Evolutionary conservation across 2,329 filamentous ascomycete species (phyloP).

Genomic region (Setomelanomma holmii): DNA sequence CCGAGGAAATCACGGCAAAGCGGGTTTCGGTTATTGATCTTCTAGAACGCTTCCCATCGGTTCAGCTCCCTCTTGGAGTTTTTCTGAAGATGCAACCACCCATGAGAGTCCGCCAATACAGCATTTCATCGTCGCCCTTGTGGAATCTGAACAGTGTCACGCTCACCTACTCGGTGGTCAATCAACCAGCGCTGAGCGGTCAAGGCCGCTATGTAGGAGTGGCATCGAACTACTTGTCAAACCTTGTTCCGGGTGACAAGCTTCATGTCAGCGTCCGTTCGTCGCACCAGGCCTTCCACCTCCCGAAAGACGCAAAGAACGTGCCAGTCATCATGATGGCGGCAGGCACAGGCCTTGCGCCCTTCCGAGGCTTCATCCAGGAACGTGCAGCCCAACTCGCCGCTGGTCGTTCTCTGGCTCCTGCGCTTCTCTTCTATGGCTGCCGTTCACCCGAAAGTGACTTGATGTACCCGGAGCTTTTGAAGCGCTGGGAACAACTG

Average conservation of each 20-base stretch:
- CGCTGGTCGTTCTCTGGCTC: constrained; percentile 62
- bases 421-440: constrained; percentile 70
- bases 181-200: constrained; percentile 58
- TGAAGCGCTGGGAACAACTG: constrained; percentile 64
- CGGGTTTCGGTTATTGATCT: constrained; percentile 72
- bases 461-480: constrained; percentile 65
- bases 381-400: constrained; percentile 51
- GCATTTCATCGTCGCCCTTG: constrained; percentile 77
- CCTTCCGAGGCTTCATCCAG: constrained; percentile 54
- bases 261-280: constrained; percentile 53
- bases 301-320: constrained; percentile 51
- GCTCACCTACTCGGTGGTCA: constrained; percentile 72
- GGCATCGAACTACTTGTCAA: constrained; percentile 52
- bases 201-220: constrained; percentile 56
- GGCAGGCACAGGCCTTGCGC: constrained; percentile 52
- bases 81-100: constrained; percentile 77
- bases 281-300: constrained; percentile 53
- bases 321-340: constrained; percentile 52
- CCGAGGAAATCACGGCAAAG: constrained; percentile 55
- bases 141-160: constrained; percentile 64
- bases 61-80: constrained; percentile 68
- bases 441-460: constrained; percentile 65
- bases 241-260: constrained; percentile 50
- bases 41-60: constrained; percentile 65
- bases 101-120: constrained; percentile 81